Evolutionary conservation across 352 stramenopile species (phyloP), one percentile per base, ranked within the genome.

Genomic region (Phytophthora agathidicida): DNA sequence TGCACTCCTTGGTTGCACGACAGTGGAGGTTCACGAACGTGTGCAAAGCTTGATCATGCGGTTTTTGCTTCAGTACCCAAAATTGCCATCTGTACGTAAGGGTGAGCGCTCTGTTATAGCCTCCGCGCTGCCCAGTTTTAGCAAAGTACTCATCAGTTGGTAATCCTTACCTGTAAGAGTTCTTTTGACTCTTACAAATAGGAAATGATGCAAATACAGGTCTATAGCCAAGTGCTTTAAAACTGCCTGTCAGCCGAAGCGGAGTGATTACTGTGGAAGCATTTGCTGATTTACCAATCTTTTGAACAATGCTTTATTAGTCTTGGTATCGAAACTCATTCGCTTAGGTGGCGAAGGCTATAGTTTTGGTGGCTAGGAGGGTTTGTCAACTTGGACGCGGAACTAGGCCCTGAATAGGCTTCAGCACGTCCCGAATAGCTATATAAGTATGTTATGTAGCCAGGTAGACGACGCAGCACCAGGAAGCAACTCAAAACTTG

Each of bases 141-240:
- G 7, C 60, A 77, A 82, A 61, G 1, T 60, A 86, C 75, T 88
- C 75, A 88, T 88, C 78, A 86, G 73, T 88, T 88, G 75, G 78
- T 88, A 89, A 89, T 87, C 80, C 77, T 87, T 89, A 89, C 75
- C 75, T 87, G 80, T 89, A 89, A 65, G 54, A 79, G 68, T 66
- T 60, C 68, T 55, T 61, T 66, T 28, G 61, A 43, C 67, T 78
- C 65, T 82, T 89, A 89, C 80, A 89, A 87, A 87, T 83, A 88
- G 76, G 80, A 85, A 75, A 87, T 89, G 77, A 87, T 87, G 79
- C 71, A 86, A 73, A 71, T 65, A 86, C 73, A 73, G 77, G 77
- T 87, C 37, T 71, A 86, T 89, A 67, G 82, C 77, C 65, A 86
- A 89, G 77, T 90, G 80, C 81, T 69, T 90, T 86, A 88, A 86